phyloP scores from a whole-genome alignment of 2,329 filamentous ascomycete species.

The Aaosphaeria pasadenensis region DNA sequence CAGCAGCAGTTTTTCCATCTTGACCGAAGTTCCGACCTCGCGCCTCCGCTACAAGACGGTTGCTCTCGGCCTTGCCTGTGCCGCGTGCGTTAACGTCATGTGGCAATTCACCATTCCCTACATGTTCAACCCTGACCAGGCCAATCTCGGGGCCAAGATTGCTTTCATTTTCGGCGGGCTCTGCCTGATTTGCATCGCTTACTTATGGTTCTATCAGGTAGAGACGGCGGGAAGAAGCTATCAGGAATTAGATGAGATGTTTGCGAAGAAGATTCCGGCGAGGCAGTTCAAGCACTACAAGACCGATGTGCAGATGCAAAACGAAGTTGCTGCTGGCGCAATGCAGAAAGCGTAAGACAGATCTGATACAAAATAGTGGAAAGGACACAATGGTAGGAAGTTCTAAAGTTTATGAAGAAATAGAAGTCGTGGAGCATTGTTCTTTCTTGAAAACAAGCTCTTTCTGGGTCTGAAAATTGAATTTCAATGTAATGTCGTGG shows the following conservation, averaged over 20 bases:
- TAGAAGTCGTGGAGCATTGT: too few relatives aligned
- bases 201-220: slow-evolving; percentile 72
- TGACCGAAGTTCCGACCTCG: slow-evolving; percentile 75
- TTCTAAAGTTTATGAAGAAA: too few relatives aligned
- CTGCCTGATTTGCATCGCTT: slow-evolving; percentile 44
- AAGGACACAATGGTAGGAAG: too few relatives aligned
- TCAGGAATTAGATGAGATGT: slow-evolving; percentile 77
- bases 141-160: slow-evolving; percentile 6
- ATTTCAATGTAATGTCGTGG: too few relatives aligned
- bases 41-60: slow-evolving; percentile 73
- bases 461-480: too few relatives aligned
- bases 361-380: too few relatives aligned
- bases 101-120: slow-evolving; percentile 15
- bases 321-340: neutral
- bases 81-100: slow-evolving; percentile 26
- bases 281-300: slow-evolving; percentile 7
- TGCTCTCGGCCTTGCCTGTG: slow-evolving; percentile 35
- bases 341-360: neutral
- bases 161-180: slow-evolving; percentile 5
- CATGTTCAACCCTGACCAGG: slow-evolving; percentile 7
- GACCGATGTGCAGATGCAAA: neutral
- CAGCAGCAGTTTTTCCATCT: slow-evolving; percentile 82
- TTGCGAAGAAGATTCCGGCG: slow-evolving; percentile 51
- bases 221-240: slow-evolving; percentile 75
- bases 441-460: too few relatives aligned